These are phyloP conservation scores for Kluyveromyces wickerhamii DNA, from an alignment of 805 yeast species.

Conservation along the genomic window DNA sequence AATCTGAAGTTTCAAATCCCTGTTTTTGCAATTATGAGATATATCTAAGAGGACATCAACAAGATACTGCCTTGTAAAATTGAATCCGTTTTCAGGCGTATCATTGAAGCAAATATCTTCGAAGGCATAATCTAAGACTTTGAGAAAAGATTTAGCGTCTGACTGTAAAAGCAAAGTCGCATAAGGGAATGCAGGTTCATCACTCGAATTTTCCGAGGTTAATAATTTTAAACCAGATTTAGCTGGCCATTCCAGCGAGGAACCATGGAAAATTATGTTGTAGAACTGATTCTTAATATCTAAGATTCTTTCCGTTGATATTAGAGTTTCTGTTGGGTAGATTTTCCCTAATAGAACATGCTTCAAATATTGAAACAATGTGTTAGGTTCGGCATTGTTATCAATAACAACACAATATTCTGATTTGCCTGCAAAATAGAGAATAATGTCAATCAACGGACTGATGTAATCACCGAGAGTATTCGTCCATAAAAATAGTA, in stretches of 20 bases:
- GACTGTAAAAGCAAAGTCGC: constrained; percentile 46
- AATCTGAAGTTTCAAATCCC: constrained; percentile 31
- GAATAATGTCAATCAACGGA: constrained; percentile 57
- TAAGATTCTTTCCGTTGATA: constrained; percentile 29
- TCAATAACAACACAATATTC: constrained; percentile 9
- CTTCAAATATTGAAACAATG: constrained; percentile 54
- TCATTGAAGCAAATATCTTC: constrained; percentile 32
- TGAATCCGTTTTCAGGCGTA: constrained; percentile 10
- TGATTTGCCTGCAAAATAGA: constrained; percentile 20
- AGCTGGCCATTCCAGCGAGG: constrained; percentile 40
- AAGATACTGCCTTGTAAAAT: constrained; percentile 54
- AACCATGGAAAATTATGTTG: constrained; percentile 51
- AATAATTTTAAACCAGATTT: constrained; percentile 30
- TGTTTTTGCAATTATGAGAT: constrained; percentile 29
- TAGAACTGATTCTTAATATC: constrained; percentile 47
- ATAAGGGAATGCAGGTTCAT: constrained; percentile 62
- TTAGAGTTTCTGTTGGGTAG: constrained; percentile 60
- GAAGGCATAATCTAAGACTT: constrained; percentile 72
- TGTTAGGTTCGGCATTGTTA: constrained; percentile 18
- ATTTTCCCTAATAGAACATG: constrained; percentile 68
- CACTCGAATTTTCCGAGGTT: constrained; percentile 21
- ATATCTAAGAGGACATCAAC: constrained; percentile 63
- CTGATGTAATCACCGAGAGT: constrained; percentile 62
- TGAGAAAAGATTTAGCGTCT: constrained; percentile 57
- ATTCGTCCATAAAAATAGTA: constrained; percentile 63